Base-by-base conservation (phyloP, 2,329 filamentous ascomycete genomes). In the Ophiosphaerella korrae region DNA sequence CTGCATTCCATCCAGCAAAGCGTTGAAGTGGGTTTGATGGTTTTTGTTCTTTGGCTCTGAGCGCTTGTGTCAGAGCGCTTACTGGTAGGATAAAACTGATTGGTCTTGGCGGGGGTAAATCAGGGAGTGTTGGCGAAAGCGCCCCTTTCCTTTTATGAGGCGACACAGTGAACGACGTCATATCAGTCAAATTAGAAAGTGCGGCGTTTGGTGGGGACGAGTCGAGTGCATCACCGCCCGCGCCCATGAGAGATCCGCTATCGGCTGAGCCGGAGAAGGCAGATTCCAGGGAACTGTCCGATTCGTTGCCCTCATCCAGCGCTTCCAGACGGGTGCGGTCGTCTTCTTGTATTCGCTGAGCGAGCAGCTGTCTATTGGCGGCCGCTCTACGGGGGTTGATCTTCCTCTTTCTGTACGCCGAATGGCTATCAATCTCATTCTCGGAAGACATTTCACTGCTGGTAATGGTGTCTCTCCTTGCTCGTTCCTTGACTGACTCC, bases 381-480 rank as follows among this genome's bases (percentile, higher is more conserved):
- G 83, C 79, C 7, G 83, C 83, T 32, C 84, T 81, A 39, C 82
- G 80, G 1, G 84, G 80, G 2, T 82, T 83, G 53, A 88, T 84
- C 41, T 84, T 79, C 52, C 87, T 83, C 59, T 81, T 82, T 57
- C 87, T 84, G 64, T 86, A 88, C 1, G 81, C 81, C 0, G 84
- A 82, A 1, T 84, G 7, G 26, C 26, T 81, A 60, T 90, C 88
- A 39, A 89, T 82, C 63, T 93, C 89, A 62, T 90, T 92, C 55
- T 93, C 89, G 0, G 89, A 92, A 0, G 89, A 92, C 62, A 93
- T 84, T 60, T 93, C 89, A 64, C 88, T 92, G 73, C 88, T 91
- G 1, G 89, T 92, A 40, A 89, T 86, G 0, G 89, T 92, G 68
- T 92, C 89, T 57, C 88, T 78, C 31, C 89, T 79, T 1, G 86